Evolutionary conservation across 148 eudicot species (phyloP).

Genomic region (Persicaria maculosa): DNA sequence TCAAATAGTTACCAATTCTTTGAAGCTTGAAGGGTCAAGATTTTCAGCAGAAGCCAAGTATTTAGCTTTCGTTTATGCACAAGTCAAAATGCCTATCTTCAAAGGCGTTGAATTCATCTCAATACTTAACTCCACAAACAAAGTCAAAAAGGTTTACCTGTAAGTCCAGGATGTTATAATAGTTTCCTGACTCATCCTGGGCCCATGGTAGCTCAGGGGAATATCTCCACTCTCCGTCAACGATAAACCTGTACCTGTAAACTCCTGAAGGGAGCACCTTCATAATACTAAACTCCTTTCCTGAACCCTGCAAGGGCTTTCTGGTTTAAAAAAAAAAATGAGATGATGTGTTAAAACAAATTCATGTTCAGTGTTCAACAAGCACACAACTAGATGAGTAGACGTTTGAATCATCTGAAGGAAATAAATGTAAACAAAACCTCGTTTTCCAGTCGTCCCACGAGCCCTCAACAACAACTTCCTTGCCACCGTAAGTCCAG

Average conservation of each 20-base stretch:
- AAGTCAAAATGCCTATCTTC: neutral
- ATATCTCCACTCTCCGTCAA: constrained; percentile 68
- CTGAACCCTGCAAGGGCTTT: constrained; percentile 65
- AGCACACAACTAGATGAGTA: neutral
- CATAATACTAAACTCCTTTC: constrained; percentile 72
- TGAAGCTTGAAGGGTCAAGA: neutral
- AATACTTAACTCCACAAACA: neutral
- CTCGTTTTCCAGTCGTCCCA: constrained; percentile 93
- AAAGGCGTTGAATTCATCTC: constrained; percentile 3
- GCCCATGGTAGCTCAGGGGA: constrained; percentile 65
- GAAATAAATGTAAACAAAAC: constrained; percentile 20
- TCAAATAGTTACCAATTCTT: neutral
- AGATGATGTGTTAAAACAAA: constrained; percentile 1
- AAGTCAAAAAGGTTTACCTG: constrained; percentile 34
- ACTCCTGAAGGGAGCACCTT: constrained; percentile 87
- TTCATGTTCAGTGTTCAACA: neutral
- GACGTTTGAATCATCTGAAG: neutral
- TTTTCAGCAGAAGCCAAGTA: neutral
- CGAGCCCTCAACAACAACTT: constrained; percentile 78
- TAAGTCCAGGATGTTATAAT: constrained; percentile 66
- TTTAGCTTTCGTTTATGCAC: neutral
- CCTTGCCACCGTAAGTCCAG: constrained; percentile 69
- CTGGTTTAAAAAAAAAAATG: constrained; percentile 26
- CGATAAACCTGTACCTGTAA: constrained; percentile 72
- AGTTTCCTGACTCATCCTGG: constrained; percentile 69